Evolutionary conservation across 345 rosid species (phyloP).

Genomic region (Combretum micranthum): DNA sequence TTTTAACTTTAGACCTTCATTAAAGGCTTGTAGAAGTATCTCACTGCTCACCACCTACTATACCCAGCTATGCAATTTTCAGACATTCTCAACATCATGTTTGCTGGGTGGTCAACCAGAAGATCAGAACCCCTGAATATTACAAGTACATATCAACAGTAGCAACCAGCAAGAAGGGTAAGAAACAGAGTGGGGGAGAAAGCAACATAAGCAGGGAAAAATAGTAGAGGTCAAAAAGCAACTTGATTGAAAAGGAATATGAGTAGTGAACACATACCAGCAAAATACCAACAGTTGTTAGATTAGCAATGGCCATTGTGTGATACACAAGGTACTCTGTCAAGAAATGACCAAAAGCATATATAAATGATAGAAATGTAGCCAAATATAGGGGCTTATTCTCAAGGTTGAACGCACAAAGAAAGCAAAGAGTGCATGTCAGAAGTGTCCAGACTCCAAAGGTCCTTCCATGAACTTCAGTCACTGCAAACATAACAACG

Average conservation of each 20-base stretch:
- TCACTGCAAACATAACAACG: slow-evolving; percentile 44
- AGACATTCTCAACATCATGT: too few relatives aligned
- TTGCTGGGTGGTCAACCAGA: too few relatives aligned
- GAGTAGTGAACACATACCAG: slow-evolving; percentile 39
- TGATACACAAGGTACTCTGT: slow-evolving; percentile 68
- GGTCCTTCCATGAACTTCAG: slow-evolving; percentile 94
- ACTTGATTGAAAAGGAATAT: neutral
- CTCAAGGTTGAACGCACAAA: slow-evolving; percentile 85
- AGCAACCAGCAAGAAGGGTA: too few relatives aligned
- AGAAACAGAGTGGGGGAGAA: too few relatives aligned
- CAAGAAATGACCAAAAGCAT: slow-evolving; percentile 82
- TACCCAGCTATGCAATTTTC: too few relatives aligned
- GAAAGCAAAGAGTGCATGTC: slow-evolving; percentile 89
- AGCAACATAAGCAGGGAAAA: neutral
- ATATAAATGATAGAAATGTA: slow-evolving; percentile 78
- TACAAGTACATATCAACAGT: too few relatives aligned
- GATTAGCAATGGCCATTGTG: slow-evolving; percentile 70
- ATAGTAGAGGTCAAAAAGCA: neutral
- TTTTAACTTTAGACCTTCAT: too few relatives aligned
- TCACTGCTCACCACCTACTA: too few relatives aligned
- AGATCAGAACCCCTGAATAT: too few relatives aligned
- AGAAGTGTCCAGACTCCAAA: slow-evolving; percentile 96
- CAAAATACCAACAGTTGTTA: slow-evolving; percentile 74
- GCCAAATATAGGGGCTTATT: slow-evolving; percentile 72
- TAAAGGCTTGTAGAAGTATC: too few relatives aligned